Evolutionary conservation across 306 rosid species (phyloP), one percentile per base, ranked within the genome.

Genomic region (Acmispon strigosus): DNA sequence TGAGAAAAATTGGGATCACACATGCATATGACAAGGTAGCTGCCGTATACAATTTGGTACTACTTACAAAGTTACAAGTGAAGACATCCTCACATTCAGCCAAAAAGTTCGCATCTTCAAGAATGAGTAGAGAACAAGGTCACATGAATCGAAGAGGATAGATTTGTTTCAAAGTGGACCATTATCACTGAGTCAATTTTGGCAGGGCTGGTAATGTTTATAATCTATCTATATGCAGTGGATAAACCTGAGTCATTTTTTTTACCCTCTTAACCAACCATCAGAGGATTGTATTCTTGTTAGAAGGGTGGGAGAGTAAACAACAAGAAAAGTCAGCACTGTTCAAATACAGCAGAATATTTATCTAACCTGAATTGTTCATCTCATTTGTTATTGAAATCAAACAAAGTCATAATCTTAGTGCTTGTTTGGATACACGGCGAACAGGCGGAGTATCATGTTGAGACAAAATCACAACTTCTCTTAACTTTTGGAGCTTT

Each of bases 161-260:
- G 67, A 48, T 15, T 68, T 14, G 41, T 34, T 66, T 37, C 22
- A 57, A 9, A n/a, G n/a, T 9, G 27, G 2, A 57, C 47, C 65
- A 56, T 57, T 57, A 41, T 73, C 53, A 54, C 36, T 60, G 17
- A 12, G 64, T 62, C 78, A 52, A 74, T 51, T 62, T 41, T 74
- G 78, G 53, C 34, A 45, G 71, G 20, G 29, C 22, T 57, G 45
- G 10, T 37, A 18, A 9, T 39, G 20, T 53, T 60, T 12, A 19
- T 52, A 44, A 71, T 58, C 56, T 19, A 71, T 58, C 56, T 19
- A 17, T 6, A 20, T 71, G 49, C 59, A 16, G 60, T 47, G 69
- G 34, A 59, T 4, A 47, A 27, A 0, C 8, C 6, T 7, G 4
- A 3, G 4, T 55, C 14, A 43, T 14, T 42, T 18, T 18, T 52